These are phyloP conservation scores for Naganishia antarctica DNA, from an alignment of 768 basidiomycete species.

Conservation along the genomic window DNA sequence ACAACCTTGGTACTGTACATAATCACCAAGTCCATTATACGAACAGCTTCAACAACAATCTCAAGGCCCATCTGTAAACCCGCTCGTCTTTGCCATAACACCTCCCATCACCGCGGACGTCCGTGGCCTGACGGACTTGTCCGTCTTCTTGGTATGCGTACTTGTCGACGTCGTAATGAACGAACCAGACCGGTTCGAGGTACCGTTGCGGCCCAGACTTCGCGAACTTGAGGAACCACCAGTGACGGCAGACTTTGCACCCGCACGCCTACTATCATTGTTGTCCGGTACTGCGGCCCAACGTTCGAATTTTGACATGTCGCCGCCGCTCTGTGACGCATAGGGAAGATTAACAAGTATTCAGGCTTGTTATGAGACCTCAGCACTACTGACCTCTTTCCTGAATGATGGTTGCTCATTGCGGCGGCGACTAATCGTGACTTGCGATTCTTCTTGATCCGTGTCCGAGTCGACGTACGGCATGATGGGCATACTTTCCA, in stretches of 20 bases:
- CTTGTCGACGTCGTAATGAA: too few species aligned
- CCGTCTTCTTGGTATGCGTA: background rate
- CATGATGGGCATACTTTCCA: background rate
- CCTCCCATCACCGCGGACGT: slow-evolving; percentile 3
- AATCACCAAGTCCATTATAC: too few species aligned
- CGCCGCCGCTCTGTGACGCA: slow-evolving; percentile 2
- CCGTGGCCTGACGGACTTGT: slow-evolving; percentile 3
- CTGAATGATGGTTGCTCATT: slow-evolving; percentile 6
- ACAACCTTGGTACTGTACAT: too few species aligned
- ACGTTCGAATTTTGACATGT: slow-evolving; percentile 10
- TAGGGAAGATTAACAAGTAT: background rate
- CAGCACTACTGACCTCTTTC: background rate
- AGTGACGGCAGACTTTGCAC: slow-evolving; percentile 13
- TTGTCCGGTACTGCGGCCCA: slow-evolving; percentile 1
- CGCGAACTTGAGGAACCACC: background rate
- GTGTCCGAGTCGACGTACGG: slow-evolving; percentile 7
- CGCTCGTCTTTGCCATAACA: slow-evolving; percentile 19
- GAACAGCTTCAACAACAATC: too few species aligned
- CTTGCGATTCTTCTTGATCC: slow-evolving; percentile 21
- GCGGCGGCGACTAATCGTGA: slow-evolving; percentile 18
- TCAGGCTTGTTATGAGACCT: too few species aligned
- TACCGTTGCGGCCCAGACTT: slow-evolving; percentile 8
- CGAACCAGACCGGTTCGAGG: slow-evolving; percentile 8
- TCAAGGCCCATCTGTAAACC: slow-evolving; percentile 4
- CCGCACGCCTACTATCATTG: slow-evolving; percentile 3